Conservation (phyloP, 108 stramenopile species). For the Nitzschia putrida region DNA sequence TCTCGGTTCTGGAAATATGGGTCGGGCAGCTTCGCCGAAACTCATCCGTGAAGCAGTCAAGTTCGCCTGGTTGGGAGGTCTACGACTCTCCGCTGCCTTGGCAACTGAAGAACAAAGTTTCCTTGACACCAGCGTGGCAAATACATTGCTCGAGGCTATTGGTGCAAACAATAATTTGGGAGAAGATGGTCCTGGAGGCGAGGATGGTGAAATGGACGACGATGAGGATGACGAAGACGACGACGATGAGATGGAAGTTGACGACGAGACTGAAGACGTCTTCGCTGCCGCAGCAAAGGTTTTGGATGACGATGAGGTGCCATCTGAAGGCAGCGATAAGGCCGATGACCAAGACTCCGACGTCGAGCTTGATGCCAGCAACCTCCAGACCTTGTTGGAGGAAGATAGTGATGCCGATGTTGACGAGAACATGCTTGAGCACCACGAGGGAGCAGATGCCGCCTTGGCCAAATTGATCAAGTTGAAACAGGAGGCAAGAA, state of each 20-base stretch:
- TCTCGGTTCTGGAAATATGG: slow-evolving; percentile 56
- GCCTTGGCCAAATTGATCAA: slow-evolving; percentile 83
- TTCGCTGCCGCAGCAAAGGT: slow-evolving; percentile 26
- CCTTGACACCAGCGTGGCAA: slow-evolving; percentile 57
- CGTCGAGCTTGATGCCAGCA: slow-evolving; percentile 61
- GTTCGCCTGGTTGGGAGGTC: slow-evolving; percentile 64
- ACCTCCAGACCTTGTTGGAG: slow-evolving; percentile 69
- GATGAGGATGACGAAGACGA: slow-evolving; percentile 42
- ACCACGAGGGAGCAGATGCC: slow-evolving; percentile 86
- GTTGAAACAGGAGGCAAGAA: slow-evolving; percentile 79
- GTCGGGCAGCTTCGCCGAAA: slow-evolving; percentile 67
- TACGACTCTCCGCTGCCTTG: slow-evolving; percentile 30
- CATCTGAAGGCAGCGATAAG: slow-evolving; percentile 36
- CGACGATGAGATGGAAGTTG: slow-evolving; percentile 23
- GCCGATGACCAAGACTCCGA: slow-evolving; percentile 52
- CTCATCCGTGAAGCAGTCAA: slow-evolving; percentile 73
- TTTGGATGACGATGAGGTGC: slow-evolving; percentile 32
- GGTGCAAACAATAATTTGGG: slow-evolving; percentile 39
- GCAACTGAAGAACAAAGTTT: slow-evolving; percentile 36
- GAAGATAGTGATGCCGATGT: slow-evolving; percentile 79
- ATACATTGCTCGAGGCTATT: slow-evolving; percentile 58
- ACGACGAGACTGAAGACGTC: slow-evolving; percentile 33
- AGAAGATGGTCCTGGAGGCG: background rate
- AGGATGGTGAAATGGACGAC: slow-evolving; percentile 36
- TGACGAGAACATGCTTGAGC: slow-evolving; percentile 63